Percentiles rank a stretch among this genome's conserved stretches.
Evolutionary conservation across 192 early-diverging fungal species (phyloP).

Genomic region (Umbelopsis sp.): DNA sequence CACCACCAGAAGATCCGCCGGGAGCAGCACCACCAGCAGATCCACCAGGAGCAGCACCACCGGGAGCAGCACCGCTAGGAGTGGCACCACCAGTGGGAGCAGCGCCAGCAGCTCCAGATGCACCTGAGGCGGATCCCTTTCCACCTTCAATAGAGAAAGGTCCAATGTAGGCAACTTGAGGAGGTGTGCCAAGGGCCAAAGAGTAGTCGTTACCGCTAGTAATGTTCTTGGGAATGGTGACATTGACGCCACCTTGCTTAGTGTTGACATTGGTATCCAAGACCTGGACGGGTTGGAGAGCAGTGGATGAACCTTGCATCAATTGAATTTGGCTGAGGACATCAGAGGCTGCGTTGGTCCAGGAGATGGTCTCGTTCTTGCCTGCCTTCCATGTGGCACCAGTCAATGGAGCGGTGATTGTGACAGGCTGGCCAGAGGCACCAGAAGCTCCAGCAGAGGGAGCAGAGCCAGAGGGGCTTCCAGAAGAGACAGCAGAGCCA

Average conservation of each 20-base stretch:
- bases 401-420: constrained; percentile 25
- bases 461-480: background rate
- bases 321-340: constrained; percentile 23
- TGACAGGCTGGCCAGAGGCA: constrained; percentile 14
- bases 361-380: constrained; percentile 15
- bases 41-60: background rate
- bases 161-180: constrained; percentile 31
- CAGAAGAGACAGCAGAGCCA: background rate
- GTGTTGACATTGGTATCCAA: constrained; percentile 18
- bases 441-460: background rate
- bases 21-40: background rate
- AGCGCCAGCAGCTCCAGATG: background rate
- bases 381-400: constrained; percentile 28
- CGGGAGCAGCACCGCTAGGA: background rate
- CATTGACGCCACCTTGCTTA: background rate
- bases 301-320: constrained; percentile 25
- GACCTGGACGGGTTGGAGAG: constrained; percentile 16
- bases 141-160: constrained; percentile 11
- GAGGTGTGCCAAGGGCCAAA: constrained; percentile 22
- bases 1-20: constrained; percentile 1
- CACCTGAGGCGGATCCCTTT: background rate
- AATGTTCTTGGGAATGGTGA: constrained; percentile 19
- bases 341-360: constrained; percentile 11
- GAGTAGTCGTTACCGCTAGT: constrained; percentile 26
- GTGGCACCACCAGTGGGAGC: background rate